Evolutionary conservation across 352 stramenopile genomes (phyloP).

Genomic region (Phytopythium chamaehyphon): DNA sequence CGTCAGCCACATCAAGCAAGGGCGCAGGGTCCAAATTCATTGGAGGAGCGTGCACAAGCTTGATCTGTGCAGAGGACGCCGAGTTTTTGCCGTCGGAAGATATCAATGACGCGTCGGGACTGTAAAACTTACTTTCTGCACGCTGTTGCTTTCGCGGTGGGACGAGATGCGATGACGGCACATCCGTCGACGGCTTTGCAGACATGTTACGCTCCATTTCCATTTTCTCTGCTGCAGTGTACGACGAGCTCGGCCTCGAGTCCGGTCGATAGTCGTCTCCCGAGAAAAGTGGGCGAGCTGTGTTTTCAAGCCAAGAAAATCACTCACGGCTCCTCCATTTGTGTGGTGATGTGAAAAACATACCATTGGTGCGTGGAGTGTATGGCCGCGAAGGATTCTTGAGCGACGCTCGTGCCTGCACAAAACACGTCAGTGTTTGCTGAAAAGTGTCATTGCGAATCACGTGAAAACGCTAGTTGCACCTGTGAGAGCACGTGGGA

Average conservation of each 20-base stretch:
- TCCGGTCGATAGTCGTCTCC: conserved; percentile 70
- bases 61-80: conserved; percentile 16
- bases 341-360: no score
- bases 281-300: conserved; percentile 58
- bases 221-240: conserved; percentile 38
- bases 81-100: no score
- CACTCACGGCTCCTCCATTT: background rate
- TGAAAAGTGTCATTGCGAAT: background rate
- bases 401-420: conserved; percentile 66
- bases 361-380: conserved; percentile 56
- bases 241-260: conserved; percentile 67
- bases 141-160: conserved; percentile 8
- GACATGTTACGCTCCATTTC: conserved; percentile 28
- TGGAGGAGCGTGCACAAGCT: conserved; percentile 42
- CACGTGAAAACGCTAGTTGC: background rate
- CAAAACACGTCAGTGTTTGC: background rate
- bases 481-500: conserved; percentile 78
- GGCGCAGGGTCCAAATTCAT: conserved; percentile 15
- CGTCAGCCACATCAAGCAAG: background rate
- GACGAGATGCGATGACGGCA: conserved; percentile 11
- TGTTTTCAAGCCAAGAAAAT: background rate
- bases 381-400: conserved; percentile 81
- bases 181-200: background rate
- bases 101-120: no score
- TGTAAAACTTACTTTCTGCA: conserved; percentile 4